Evolutionary conservation across 345 rosid genomes (phyloP).

Genomic region (Reutealis trisperma): DNA sequence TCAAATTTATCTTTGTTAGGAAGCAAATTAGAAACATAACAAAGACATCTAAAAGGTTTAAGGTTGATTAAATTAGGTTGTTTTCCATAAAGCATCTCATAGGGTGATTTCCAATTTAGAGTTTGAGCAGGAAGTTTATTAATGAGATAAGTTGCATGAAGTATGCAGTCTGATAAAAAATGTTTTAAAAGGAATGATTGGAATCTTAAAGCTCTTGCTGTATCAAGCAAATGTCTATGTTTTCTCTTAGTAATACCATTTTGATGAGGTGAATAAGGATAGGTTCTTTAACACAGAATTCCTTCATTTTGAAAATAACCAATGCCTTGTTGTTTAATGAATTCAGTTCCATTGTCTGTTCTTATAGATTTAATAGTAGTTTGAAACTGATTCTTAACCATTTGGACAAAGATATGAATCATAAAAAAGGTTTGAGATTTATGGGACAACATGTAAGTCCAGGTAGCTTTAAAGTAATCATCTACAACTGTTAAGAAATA

Average conservation of each 20-base stretch:
- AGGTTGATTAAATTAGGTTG: not conserved
- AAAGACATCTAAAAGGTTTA: not conserved
- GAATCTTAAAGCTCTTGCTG: not conserved
- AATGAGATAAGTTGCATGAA: not conserved
- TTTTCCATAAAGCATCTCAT: not conserved
- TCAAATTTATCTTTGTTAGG: too few species aligned
- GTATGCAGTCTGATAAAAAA: not conserved
- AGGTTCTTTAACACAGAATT: not conserved
- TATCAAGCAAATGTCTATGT: not conserved
- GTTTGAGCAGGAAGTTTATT: not conserved
- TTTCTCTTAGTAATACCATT: not conserved
- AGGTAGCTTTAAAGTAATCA: not conserved
- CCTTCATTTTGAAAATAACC: not conserved
- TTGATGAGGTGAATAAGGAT: not conserved
- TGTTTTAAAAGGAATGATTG: not conserved
- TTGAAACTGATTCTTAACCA: not conserved
- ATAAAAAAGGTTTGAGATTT: not conserved
- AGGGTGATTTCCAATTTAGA: not conserved
- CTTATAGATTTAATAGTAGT: not conserved
- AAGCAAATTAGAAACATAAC: not conserved
- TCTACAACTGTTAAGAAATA: not conserved
- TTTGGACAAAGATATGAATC: too few species aligned
- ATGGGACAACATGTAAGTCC: not conserved
- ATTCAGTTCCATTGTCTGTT: not conserved
- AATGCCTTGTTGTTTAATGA: not conserved